Evolutionary conservation across 768 basidiomycete genomes (phyloP), one percentile per base, ranked within the genome.

Genomic region (Chlorophyllum brunneum): DNA sequence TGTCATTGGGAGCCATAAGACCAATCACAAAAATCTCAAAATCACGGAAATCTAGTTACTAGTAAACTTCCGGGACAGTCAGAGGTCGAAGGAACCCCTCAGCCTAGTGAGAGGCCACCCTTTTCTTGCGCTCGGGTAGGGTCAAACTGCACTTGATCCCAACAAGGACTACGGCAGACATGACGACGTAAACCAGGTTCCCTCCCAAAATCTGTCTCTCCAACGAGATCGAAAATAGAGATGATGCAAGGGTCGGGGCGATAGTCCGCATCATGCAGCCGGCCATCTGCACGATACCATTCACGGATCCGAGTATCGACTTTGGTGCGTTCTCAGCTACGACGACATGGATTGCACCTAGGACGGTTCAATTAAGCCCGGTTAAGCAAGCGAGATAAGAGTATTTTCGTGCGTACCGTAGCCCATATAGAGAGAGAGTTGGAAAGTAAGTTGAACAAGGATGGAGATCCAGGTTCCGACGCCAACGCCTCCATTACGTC

Each of bases 241-340:
- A 82, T 2, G 80, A 76, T 4, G 82, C 74, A 16, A 75, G 57
- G 10, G 78, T 70, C 0, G 83, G 83, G 1, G 78, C 79, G 6
- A 83, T 59, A 0, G 80, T 69, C 26, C 82, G 71, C 57, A 76
- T 67, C 3, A 71, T 64, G 0, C 77, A 79, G 2, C 71, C 70
- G 5, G 74, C 61, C 61, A 80, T 78, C 61, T 86, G 82, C 4
- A 73, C 80, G 30, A 83, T 54, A 2, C 82, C 80, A 54, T 81
- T 82, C 11, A 73, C 71, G 2, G 79, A 71, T 1, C 78, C 82
- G 8, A 86, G 67, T 8, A 77, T 62, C 0, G 68, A 62, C 1
- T 68, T 64, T 22, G 59, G 63, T 58, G 61, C 71, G 63, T 58
- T 76, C 69, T 59, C 76, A 64, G 63, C 79, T 54, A 66, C 72